Evolutionary conservation across 2,329 filamentous ascomycete genomes (phyloP).

Genomic region (Coniochaeta hoffmannii): DNA sequence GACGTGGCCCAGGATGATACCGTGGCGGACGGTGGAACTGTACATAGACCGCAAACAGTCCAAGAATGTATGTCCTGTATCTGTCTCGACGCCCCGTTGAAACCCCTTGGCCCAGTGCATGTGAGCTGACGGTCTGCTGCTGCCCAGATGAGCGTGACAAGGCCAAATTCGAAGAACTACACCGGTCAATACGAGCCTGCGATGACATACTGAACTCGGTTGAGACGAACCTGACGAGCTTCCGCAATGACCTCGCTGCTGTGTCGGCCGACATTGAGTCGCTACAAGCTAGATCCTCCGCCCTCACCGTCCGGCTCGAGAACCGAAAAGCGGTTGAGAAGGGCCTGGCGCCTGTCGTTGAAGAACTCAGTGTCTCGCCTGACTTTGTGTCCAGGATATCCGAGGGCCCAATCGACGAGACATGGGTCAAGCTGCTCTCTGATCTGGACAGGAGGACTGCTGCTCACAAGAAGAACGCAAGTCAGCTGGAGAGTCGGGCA

Average conservation of each 20-base stretch:
- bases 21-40: conserved; percentile 15
- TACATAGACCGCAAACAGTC: conserved; percentile 51
- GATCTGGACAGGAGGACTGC: conserved; percentile 76
- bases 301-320: conserved; percentile 75
- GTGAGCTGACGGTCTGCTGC: conserved; percentile 9
- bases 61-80: conserved; percentile 56
- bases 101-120: background rate
- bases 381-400: conserved; percentile 76
- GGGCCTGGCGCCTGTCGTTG: conserved; percentile 77
- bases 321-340: conserved; percentile 88
- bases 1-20: conserved; percentile 50
- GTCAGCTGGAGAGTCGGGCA: conserved; percentile 61
- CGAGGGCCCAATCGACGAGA: conserved; percentile 83
- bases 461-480: conserved; percentile 60
- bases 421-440: conserved; percentile 74
- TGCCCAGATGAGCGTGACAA: conserved; percentile 67
- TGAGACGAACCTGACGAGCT: conserved; percentile 84
- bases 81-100: background rate
- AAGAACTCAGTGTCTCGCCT: conserved; percentile 85
- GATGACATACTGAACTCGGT: conserved; percentile 92
- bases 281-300: conserved; percentile 76
- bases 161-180: conserved; percentile 81
- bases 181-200: conserved; percentile 81
- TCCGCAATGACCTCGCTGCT: conserved; percentile 83
- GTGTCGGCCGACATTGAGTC: conserved; percentile 96